These are phyloP conservation scores for Neodidymelliopsis sp. DNA, from an alignment of 2,329 filamentous ascomycete genomes.

Conservation along the genomic window DNA sequence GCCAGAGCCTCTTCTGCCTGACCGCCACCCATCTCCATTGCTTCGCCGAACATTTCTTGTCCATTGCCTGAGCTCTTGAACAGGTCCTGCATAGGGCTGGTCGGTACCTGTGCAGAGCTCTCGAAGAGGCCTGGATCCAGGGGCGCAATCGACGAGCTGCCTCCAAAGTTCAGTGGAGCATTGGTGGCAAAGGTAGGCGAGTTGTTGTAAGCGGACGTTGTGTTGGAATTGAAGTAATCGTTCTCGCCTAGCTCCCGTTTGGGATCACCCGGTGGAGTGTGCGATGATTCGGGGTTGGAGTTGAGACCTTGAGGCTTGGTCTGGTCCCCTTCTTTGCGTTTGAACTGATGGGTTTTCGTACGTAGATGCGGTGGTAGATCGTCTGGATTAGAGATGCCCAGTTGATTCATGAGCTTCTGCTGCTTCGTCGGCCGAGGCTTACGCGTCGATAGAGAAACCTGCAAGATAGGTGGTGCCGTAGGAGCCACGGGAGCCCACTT, in stretches of 20 bases:
- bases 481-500: conserved; percentile 93
- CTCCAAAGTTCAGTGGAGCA: conserved; percentile 41
- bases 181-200: conserved; percentile 45
- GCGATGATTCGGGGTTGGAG: conserved; percentile 46
- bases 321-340: conserved; percentile 67
- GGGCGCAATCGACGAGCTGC: conserved; percentile 38
- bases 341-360: conserved; percentile 64
- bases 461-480: conserved; percentile 81
- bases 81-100: conserved; percentile 46
- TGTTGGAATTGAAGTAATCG: conserved; percentile 43
- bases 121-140: conserved; percentile 50
- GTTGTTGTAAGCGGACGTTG: conserved; percentile 40
- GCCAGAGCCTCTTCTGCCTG: conserved; percentile 50
- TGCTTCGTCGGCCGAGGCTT: conserved; percentile 97
- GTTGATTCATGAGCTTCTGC: conserved; percentile 89
- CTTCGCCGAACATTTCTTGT: conserved; percentile 48
- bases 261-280: conserved; percentile 49
- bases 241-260: conserved; percentile 38
- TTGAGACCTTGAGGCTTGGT: conserved; percentile 43
- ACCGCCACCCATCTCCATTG: conserved; percentile 45
- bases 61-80: conserved; percentile 49
- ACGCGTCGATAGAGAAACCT: conserved; percentile 87
- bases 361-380: conserved; percentile 85
- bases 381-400: conserved; percentile 88
- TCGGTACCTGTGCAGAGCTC: conserved; percentile 36